Percentiles rank a stretch among this genome's conserved stretches.
Conservation (phyloP, 208 protist genomes). For the Trypanosoma boissoni region DNA sequence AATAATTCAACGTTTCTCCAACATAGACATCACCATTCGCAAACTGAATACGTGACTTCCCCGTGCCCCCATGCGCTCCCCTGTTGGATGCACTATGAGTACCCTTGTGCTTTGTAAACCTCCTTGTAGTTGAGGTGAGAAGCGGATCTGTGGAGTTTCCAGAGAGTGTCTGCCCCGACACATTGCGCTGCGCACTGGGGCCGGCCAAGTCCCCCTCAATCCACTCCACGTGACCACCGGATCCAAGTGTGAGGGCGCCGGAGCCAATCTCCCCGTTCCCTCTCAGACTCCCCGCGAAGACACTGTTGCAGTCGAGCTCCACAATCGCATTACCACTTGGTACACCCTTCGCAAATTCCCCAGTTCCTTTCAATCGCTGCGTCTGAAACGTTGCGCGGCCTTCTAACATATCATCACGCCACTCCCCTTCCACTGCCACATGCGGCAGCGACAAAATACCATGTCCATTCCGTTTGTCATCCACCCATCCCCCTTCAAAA, state of each 20-base stretch:
- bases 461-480: constrained; percentile 42
- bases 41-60: constrained; percentile 49
- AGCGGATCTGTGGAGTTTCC: too few species aligned
- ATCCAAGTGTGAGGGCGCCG: constrained; percentile 35
- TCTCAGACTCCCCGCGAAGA: constrained; percentile 39
- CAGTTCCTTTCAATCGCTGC: constrained; percentile 17
- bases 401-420: constrained; percentile 40
- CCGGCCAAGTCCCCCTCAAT: too few species aligned
- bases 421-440: constrained; percentile 45
- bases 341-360: constrained; percentile 13
- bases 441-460: constrained; percentile 50
- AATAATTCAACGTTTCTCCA: constrained; percentile 45
- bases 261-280: constrained; percentile 17
- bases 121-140: too few species aligned
- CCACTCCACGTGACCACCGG: constrained; percentile 62
- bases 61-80: constrained; percentile 17
- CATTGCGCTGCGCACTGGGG: too few species aligned
- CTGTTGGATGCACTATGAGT: background rate
- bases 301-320: constrained; percentile 40
- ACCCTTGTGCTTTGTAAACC: background rate
- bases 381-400: constrained; percentile 35
- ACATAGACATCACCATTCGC: constrained; percentile 62
- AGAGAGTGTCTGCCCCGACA: too few species aligned
- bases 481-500: constrained; percentile 50
- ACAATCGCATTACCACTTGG: constrained; percentile 35